phyloP scores from a whole-genome alignment of 768 basidiomycete species.

The Wakefieldia striispora region DNA sequence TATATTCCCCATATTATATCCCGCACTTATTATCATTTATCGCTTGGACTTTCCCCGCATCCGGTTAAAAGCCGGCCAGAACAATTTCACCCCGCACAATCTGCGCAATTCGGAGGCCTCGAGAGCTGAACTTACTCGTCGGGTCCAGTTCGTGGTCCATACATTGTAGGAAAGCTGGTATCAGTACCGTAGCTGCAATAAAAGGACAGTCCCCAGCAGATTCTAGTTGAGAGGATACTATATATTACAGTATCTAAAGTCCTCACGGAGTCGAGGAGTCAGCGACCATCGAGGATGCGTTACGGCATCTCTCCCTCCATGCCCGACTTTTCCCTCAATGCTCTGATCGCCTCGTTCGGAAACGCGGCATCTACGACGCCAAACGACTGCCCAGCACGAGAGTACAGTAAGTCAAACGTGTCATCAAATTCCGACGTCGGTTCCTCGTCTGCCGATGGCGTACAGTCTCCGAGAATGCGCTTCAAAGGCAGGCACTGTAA shows the following conservation, averaged over 20 bases:
- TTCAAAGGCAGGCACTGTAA: conserved; percentile 25
- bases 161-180: background rate
- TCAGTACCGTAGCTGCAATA: conserved; percentile 5
- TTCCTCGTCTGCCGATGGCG: conserved; percentile 14
- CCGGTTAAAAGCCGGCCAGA: background rate
- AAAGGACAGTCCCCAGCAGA: background rate
- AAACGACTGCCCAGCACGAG: conserved; percentile 16
- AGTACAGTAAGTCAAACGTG: conserved; percentile 27
- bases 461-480: conserved; percentile 11
- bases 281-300: background rate
- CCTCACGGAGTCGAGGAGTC: background rate
- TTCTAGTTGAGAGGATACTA: too few species aligned
- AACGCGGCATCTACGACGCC: conserved; percentile 23
- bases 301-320: background rate
- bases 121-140: background rate
- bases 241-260: background rate
- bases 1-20: conserved; percentile 26
- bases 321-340: conserved; percentile 10
- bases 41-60: conserved; percentile 11
- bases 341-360: conserved; percentile 17
- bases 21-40: conserved; percentile 27
- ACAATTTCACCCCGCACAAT: conserved; percentile 16
- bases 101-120: background rate
- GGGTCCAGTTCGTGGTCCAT: conserved; percentile 3
- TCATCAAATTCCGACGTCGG: conserved; percentile 13